Conservation (phyloP, 768 basidiomycete species). For the Lactarius psammicola region DNA sequence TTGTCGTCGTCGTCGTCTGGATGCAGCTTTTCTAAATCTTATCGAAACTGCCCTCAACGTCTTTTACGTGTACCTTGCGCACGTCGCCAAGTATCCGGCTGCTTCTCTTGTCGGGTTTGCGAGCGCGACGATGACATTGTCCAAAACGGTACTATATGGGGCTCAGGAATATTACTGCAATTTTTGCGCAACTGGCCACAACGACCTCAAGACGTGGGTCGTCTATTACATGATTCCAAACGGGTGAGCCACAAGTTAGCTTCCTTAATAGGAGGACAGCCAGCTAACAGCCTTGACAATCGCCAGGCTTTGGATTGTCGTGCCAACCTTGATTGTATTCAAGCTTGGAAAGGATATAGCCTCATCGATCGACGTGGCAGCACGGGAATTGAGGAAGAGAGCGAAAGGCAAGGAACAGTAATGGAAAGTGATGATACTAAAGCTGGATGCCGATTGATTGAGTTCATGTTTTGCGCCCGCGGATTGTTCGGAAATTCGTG, state of each 20-base stretch:
- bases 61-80: slow-evolving; percentile 71
- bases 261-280: neutral
- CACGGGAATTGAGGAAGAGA: slow-evolving; percentile 33
- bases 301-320: slow-evolving; percentile 69
- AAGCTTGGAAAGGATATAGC: slow-evolving; percentile 64
- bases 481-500: slow-evolving; percentile 16
- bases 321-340: slow-evolving; percentile 60
- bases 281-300: slow-evolving; percentile 10
- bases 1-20: neutral
- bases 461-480: slow-evolving; percentile 4
- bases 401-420: slow-evolving; percentile 38
- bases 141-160: slow-evolving; percentile 85
- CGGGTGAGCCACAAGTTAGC: slow-evolving; percentile 49
- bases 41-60: slow-evolving; percentile 77
- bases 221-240: slow-evolving; percentile 75
- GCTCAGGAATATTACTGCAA: slow-evolving; percentile 76
- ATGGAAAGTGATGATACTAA: slow-evolving; percentile 1
- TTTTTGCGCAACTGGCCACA: slow-evolving; percentile 75
- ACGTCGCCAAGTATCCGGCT: slow-evolving; percentile 56
- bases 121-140: slow-evolving; percentile 71
- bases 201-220: slow-evolving; percentile 49
- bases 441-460: slow-evolving; percentile 1
- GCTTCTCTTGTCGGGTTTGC: slow-evolving; percentile 76
- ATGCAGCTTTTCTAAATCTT: slow-evolving; percentile 70
- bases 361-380: slow-evolving; percentile 40